Base-by-base conservation (phyloP, 257 asterid species). In the Verbascum thapsus region DNA sequence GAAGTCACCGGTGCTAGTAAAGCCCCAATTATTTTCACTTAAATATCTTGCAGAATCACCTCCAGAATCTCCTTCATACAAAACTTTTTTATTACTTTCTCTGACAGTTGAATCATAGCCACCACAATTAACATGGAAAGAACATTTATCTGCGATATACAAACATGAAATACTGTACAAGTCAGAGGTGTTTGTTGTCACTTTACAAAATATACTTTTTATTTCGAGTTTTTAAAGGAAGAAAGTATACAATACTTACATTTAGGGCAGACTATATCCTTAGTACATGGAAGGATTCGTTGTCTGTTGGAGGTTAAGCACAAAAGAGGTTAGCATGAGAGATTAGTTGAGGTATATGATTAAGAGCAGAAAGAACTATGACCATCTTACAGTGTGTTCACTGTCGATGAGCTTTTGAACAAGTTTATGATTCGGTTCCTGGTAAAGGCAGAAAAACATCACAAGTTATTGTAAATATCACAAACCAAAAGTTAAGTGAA, bases 1-100 rank as follows among this genome's bases (percentile, higher is more conserved):
- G 85, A 90, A 90, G 71, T 80, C 88, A 8, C 97, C 95, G 0
- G 81, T 78, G 79, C 91, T 87, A 58, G 88, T 67, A 70, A 81
- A 85, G 60, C 95, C 95, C 95, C 97, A 90, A 58, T 73, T 42
- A 19, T 48, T 80, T 38, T 39, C 32, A 43, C 66, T 70, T 64
- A 64, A 76, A 72, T 73, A 87, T 63, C 62, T 71, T 30, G 87
- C 79, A 40, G 79, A 34, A 70, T 87, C 84, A 72, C 85, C 87
- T 32, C 84, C 88, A 11, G 35, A 62, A 65, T 90, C 97, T 66
- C 95, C 97, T 73, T 83, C 94, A 32, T 82, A 89, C 11, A 52
- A 26, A 67, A 75, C 78, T 78, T 76, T 63, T 54, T 80, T 26
- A 9, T 52, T 61, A 26, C 79, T 61, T 54, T 85, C 94, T 43